These are phyloP conservation scores for Podila clonocystis DNA, from an alignment of 192 early-diverging fungal species.

Conservation along the genomic window DNA sequence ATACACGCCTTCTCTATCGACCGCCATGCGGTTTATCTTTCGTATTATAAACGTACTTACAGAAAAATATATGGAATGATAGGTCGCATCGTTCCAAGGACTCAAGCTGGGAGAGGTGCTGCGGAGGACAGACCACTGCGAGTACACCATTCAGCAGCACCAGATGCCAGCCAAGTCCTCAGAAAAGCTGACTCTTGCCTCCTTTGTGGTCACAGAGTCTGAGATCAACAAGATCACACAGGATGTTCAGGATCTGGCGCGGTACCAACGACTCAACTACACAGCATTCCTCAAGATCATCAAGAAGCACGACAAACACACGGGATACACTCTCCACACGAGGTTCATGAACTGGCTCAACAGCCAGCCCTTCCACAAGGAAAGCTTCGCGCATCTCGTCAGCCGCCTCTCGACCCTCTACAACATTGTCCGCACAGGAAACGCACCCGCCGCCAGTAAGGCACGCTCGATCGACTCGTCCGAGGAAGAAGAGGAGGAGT, in stretches of 20 bases:
- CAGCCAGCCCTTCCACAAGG: slow-evolving; percentile 80
- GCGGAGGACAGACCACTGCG: slow-evolving; percentile 72
- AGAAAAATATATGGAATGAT: background rate
- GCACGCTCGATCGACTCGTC: slow-evolving; percentile 32
- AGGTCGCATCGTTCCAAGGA: slow-evolving; percentile 77
- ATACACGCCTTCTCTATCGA: slow-evolving; percentile 9
- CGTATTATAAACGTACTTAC: background rate
- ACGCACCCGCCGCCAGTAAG: slow-evolving; percentile 11
- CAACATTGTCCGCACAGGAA: slow-evolving; percentile 73
- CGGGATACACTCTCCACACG: slow-evolving; percentile 72
- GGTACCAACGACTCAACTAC: slow-evolving; percentile 79
- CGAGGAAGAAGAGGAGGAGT: slow-evolving; percentile 38
- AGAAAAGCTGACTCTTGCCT: slow-evolving; percentile 56
- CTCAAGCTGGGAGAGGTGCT: slow-evolving; percentile 77
- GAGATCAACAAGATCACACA: slow-evolving; percentile 79
- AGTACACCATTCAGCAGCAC: slow-evolving; percentile 55
- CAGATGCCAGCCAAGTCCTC: slow-evolving; percentile 37
- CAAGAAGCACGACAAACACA: slow-evolving; percentile 98
- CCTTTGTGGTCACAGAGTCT: slow-evolving; percentile 62
- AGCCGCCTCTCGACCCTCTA: slow-evolving; percentile 88
- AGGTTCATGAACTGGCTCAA: slow-evolving; percentile 78
- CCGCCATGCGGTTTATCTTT: background rate
- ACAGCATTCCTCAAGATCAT: slow-evolving; percentile 88
- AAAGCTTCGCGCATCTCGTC: slow-evolving; percentile 85
- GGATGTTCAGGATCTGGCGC: slow-evolving; percentile 77